These are phyloP conservation scores for Chiua virens DNA, from an alignment of 768 basidiomycete species.

Conservation along the genomic window DNA sequence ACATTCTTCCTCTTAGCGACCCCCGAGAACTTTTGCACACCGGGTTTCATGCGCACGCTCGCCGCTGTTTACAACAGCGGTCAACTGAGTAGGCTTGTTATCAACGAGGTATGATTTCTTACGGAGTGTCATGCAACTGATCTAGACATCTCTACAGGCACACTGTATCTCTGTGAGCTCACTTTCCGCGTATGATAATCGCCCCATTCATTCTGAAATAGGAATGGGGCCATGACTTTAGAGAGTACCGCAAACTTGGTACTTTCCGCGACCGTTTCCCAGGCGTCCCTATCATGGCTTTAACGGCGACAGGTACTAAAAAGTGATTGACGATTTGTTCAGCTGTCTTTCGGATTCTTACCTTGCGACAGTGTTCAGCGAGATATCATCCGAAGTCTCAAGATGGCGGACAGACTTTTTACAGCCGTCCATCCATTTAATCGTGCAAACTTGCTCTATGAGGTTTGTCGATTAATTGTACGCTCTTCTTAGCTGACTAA, in stretches of 20 bases:
- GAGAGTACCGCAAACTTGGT: conserved; percentile 75
- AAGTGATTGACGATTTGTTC: conserved; percentile 35
- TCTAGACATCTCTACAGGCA: conserved; percentile 45
- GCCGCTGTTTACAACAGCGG: conserved; percentile 48
- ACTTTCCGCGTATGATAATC: not conserved
- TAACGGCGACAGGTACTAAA: conserved; percentile 81
- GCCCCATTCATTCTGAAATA: conserved; percentile 24
- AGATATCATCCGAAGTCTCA: conserved; percentile 69
- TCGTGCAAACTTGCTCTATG: conserved; percentile 76
- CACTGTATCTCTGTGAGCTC: conserved; percentile 77
- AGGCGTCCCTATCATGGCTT: conserved; percentile 80
- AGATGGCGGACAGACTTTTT: conserved; percentile 58
- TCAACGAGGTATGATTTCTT: conserved; percentile 65
- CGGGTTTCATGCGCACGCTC: conserved; percentile 55
- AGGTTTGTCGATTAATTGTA: conserved; percentile 41
- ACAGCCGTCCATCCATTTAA: conserved; percentile 80
- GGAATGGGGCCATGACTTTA: conserved; percentile 88
- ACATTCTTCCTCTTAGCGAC: conserved; percentile 50
- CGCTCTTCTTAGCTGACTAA: not conserved
- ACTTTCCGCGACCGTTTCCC: conserved; percentile 65
- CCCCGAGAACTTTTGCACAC: conserved; percentile 66
- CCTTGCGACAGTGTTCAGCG: conserved; percentile 56
- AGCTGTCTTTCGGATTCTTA: conserved; percentile 2
- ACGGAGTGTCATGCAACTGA: not conserved
- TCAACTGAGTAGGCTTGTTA: conserved; percentile 69